These are phyloP conservation scores for Plasmodium malariae DNA, from an alignment of 169 alveolate genomes.

Conservation along the genomic window DNA sequence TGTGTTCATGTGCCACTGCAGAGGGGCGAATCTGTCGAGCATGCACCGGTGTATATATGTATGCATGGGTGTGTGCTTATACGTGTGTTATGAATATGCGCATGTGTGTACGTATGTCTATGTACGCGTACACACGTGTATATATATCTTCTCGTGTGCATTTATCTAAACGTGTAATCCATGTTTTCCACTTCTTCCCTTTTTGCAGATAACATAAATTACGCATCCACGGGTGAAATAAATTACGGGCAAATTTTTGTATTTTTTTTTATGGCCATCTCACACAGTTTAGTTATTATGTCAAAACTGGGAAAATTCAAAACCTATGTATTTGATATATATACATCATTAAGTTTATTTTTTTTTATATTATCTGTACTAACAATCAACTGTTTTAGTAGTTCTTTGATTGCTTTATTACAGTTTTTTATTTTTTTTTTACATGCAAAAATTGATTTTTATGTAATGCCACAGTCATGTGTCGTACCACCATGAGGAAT, in stretches of 20 bases:
- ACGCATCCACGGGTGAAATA: slow-evolving; percentile 59
- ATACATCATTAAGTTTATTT: slow-evolving; percentile 72
- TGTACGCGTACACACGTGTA: too few species aligned
- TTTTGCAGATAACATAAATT: slow-evolving; percentile 47
- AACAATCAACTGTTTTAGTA: slow-evolving; percentile 76
- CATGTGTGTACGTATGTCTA: not conserved
- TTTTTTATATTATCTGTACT: slow-evolving; percentile 61
- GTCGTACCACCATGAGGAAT: slow-evolving; percentile 53
- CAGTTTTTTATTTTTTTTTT: slow-evolving; percentile 70
- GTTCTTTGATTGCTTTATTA: slow-evolving; percentile 45
- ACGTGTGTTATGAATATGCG: not conserved
- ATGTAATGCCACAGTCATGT: slow-evolving; percentile 71
- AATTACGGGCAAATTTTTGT: slow-evolving; percentile 24
- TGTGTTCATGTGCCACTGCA: too few species aligned
- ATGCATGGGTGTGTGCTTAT: not conserved
- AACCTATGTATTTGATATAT: slow-evolving; percentile 52
- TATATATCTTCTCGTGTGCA: too few species aligned
- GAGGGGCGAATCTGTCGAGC: too few species aligned
- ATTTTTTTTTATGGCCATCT: slow-evolving; percentile 28
- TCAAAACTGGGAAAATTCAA: slow-evolving; percentile 49
- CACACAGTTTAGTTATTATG: slow-evolving; percentile 33
- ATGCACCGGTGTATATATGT: not conserved
- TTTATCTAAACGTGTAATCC: not conserved
- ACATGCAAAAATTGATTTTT: slow-evolving; percentile 64
- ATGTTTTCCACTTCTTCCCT: not conserved